A percentile compares a stretch with the other conserved stretches of the same genome.
phyloP scores from a whole-genome alignment of 805 yeast species.

The Kurtzmaniella fragi region DNA sequence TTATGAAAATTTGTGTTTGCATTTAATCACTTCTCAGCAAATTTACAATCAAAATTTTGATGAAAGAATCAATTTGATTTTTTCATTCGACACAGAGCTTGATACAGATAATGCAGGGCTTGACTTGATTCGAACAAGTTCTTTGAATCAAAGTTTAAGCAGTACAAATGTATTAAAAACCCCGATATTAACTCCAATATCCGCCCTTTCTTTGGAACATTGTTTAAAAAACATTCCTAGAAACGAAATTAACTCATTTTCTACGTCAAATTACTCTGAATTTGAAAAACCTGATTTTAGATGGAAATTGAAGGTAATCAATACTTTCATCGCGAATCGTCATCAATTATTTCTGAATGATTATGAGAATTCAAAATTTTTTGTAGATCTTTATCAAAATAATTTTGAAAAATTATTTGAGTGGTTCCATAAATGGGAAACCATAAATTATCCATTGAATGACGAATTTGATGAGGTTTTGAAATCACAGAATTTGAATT shows the following conservation, averaged over 20 bases:
- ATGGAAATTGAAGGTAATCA: conserved; percentile 29
- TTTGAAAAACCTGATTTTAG: conserved; percentile 15
- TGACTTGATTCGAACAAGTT: conserved; percentile 24
- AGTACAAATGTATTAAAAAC: conserved; percentile 9
- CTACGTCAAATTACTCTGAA: not conserved
- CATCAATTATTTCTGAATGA: conserved; percentile 13
- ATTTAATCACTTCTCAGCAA: conserved; percentile 27
- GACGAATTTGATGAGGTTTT: conserved; percentile 10
- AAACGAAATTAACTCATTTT: conserved; percentile 1
- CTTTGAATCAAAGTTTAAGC: conserved; percentile 1
- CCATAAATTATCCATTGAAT: conserved; percentile 8
- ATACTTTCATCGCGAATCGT: conserved; percentile 25
- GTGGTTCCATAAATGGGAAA: conserved; percentile 26
- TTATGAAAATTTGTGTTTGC: conserved; percentile 12
- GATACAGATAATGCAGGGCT: conserved; percentile 31
- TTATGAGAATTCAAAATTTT: conserved; percentile 12
- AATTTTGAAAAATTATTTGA: conserved; percentile 17
- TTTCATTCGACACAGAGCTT: conserved; percentile 31
- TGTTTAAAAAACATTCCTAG: conserved; percentile 18
- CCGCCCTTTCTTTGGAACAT: conserved; percentile 31
- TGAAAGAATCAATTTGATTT: conserved; percentile 21
- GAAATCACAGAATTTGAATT: conserved; percentile 13
- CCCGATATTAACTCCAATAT: conserved; percentile 33
- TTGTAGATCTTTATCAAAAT: conserved; percentile 21
- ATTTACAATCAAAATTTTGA: conserved; percentile 21